phyloP scores from a whole-genome alignment of 2,329 filamentous ascomycete genomes.

The Cercospora zeae-maydis region DNA sequence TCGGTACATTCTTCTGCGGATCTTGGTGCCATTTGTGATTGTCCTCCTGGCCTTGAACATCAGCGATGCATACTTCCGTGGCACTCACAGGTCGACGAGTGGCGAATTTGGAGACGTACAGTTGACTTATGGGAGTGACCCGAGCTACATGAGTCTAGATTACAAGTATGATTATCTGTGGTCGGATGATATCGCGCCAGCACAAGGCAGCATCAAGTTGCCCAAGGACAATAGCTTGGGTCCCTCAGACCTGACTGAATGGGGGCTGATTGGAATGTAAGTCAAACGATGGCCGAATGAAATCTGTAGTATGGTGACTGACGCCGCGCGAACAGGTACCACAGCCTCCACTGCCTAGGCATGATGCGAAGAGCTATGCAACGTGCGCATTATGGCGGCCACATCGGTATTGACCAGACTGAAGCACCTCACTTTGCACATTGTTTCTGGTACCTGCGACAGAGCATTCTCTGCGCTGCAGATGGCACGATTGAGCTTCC shows the following conservation, averaged over 20 bases:
- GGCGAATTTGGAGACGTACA: conserved; percentile 2
- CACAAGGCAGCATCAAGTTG: conserved; percentile 7
- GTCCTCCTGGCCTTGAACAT: conserved; percentile 8
- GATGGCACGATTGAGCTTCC: conserved; percentile 17
- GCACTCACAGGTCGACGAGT: neutral
- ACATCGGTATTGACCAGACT: conserved; percentile 10
- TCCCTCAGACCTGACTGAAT: conserved; percentile 5
- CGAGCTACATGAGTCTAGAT: conserved; percentile 14
- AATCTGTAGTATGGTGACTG: neutral
- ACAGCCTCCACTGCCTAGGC: conserved; percentile 14
- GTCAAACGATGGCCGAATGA: neutral
- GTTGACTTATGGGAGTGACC: conserved; percentile 14
- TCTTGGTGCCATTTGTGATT: conserved; percentile 9
- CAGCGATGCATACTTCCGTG: neutral
- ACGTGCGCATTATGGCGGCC: conserved; percentile 11
- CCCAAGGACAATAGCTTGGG: conserved; percentile 6
- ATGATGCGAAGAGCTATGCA: conserved; percentile 15
- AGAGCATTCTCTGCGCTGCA: conserved; percentile 13
- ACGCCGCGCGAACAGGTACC: conserved; percentile 7
- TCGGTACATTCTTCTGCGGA: conserved; percentile 5
- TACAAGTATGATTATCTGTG: conserved; percentile 18
- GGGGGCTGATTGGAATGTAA: conserved; percentile 16
- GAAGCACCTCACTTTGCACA: conserved; percentile 16
- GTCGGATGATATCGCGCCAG: conserved; percentile 7
- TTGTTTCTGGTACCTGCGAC: conserved; percentile 15